A percentile compares a stretch with the other conserved stretches of the same genome.
Conservation (phyloP, 352 stramenopile species). For the Pythium biforme region DNA sequence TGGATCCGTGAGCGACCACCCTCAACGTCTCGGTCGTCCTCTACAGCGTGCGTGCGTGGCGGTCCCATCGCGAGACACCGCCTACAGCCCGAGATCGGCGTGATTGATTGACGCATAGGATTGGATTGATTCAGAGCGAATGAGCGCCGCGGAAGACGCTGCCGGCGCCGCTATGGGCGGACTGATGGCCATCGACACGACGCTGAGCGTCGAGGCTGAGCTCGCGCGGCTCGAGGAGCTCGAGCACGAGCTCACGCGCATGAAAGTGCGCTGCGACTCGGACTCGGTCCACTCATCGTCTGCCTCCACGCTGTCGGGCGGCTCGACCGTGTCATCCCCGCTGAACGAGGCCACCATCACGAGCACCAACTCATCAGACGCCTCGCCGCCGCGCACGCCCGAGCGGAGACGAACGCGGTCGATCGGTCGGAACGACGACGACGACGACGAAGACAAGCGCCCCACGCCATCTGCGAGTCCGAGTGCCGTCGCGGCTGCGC, state of each 20-base stretch:
- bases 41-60: too few relatives aligned
- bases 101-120: conserved; percentile 5
- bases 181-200: conserved; percentile 18
- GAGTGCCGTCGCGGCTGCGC: conserved; percentile 10
- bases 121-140: neutral
- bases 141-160: neutral
- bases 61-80: too few relatives aligned
- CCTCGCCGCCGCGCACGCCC: conserved; percentile 18
- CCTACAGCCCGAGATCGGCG: too few relatives aligned
- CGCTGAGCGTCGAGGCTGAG: conserved; percentile 16
- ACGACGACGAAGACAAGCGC: conserved; percentile 10
- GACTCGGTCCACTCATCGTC: conserved; percentile 22
- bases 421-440: neutral
- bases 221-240: conserved; percentile 20
- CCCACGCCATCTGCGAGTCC: neutral
- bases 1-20: too few relatives aligned
- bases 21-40: too few relatives aligned
- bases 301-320: too few relatives aligned
- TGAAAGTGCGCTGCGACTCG: conserved; percentile 37
- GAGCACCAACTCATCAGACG: conserved; percentile 8
- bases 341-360: conserved; percentile 23
- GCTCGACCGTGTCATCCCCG: conserved; percentile 28
- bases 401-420: conserved; percentile 5
- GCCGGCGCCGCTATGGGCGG: neutral
- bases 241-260: conserved; percentile 24